These are phyloP conservation scores for Solanum stenotomum DNA, from an alignment of 257 asterid genomes.

Conservation along the genomic window DNA sequence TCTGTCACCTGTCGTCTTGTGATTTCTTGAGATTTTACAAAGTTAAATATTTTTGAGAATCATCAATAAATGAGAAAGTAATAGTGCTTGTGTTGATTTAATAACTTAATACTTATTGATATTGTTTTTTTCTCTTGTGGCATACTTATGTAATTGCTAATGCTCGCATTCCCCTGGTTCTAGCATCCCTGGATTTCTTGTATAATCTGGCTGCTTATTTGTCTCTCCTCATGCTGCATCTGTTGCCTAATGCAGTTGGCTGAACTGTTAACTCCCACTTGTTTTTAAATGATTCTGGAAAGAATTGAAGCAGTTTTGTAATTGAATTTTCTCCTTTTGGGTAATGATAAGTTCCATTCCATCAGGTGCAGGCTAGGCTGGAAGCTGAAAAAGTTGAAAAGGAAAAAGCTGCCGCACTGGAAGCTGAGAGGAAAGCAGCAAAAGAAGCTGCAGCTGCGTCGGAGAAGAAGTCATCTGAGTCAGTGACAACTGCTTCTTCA, in stretches of 20 bases:
- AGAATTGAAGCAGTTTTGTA: not conserved
- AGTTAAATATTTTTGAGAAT: not conserved
- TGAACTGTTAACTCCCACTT: not conserved
- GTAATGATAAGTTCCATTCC: constrained; percentile 7
- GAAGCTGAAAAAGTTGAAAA: constrained; percentile 53
- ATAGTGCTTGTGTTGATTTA: not conserved
- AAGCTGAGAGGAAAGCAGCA: constrained; percentile 56
- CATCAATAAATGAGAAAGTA: not conserved
- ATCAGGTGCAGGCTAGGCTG: constrained; percentile 51
- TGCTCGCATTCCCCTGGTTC: not conserved
- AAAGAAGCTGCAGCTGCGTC: constrained; percentile 67
- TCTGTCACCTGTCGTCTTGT: not conserved
- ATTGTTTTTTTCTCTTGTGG: not conserved
- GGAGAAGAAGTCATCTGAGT: constrained; percentile 30
- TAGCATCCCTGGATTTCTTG: not conserved
- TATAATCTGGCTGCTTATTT: not conserved
- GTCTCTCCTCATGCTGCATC: not conserved
- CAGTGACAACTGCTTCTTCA: constrained; percentile 11
- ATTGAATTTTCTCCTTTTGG: not conserved
- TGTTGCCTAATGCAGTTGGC: not conserved
- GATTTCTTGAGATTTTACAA: not conserved
- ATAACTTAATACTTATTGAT: not conserved
- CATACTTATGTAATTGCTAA: not conserved
- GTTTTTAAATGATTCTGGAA: not conserved
- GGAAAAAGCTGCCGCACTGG: constrained; percentile 49